Base-by-base conservation (phyloP, 192 early-diverging fungal species). In the Coemansia sp. region DNA sequence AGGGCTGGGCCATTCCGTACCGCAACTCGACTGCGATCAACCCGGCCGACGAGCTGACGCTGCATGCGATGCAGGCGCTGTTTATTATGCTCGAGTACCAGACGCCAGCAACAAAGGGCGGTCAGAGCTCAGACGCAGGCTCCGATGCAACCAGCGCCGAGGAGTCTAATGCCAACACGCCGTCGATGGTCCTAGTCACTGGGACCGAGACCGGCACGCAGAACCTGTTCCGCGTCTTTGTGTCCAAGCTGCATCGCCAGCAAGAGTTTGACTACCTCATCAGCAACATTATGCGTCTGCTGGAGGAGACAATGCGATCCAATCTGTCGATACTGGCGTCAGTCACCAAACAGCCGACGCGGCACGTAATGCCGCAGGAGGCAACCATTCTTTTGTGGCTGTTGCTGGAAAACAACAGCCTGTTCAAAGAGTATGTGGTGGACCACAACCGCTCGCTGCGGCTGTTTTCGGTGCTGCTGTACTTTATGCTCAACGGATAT, bases 1-100 rank as follows among this genome's bases (percentile, higher is more conserved):
- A 89, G 12, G 93, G 93, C 24, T 95, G 93, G 93, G 88, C 85
- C 4, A 79, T 92, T 11, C 93, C 93, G 38, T 97, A 95, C 74
- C 93, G 94, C 63, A 91, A 93, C 70, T 79, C 93, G 5, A 53
- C 93, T 38, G 85, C 89, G 48, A 81, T 84, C 10, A 89, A 94
- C 63, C 81, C 88, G 0, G 70, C 83, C 13, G 94, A 97, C 59
- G 80, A 86, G 20, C 80, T 93, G 4, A 88, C 91, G 11, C 77
- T 87, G n/a, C 56, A 89, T 19, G 87, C 86, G 45, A 63, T 93
- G 35, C 93, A 93, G 49, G 60, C 64, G 29, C 60, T 78, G 50
- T 78, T 78, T 63, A 56, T 73, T 24, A 64, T 96, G 14, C 72
- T 94, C 19, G 93, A 96, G 65, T 90, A 90, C 39, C 83, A 84